Evolutionary conservation across 2,329 filamentous ascomycete genomes (phyloP).

Genomic region (Eutypa lata): DNA sequence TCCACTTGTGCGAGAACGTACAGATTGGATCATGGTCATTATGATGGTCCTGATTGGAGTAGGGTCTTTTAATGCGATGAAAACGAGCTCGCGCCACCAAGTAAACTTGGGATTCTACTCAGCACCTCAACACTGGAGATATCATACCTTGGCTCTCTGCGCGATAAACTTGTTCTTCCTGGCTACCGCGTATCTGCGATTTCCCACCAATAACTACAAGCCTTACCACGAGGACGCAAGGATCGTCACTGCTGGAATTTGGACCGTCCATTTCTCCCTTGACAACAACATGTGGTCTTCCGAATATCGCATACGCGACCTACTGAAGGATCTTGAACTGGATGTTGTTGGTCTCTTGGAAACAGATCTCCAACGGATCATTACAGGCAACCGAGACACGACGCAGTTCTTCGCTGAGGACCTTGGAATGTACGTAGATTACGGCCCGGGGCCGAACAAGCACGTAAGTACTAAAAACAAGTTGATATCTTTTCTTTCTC

Average conservation of each 20-base stretch:
- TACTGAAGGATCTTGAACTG: slow-evolving; percentile 91
- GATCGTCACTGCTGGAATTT: slow-evolving; percentile 89
- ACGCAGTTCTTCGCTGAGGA: slow-evolving; percentile 95
- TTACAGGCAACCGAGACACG: slow-evolving; percentile 97
- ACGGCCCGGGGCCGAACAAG: slow-evolving; percentile 95
- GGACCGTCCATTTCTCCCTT: slow-evolving; percentile 97
- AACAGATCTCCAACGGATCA: slow-evolving; percentile 91
- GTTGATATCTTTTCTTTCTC: too few species aligned
- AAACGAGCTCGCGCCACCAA: slow-evolving; percentile 42
- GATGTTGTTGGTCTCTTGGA: slow-evolving; percentile 95
- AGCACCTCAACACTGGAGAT: slow-evolving; percentile 46
- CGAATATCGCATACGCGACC: slow-evolving; percentile 86
- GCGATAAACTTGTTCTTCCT: slow-evolving; percentile 77
- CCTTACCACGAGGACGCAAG: slow-evolving; percentile 88
- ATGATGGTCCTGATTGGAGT: slow-evolving; percentile 83
- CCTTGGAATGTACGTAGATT: slow-evolving; percentile 98
- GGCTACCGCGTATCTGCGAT: slow-evolving; percentile 80
- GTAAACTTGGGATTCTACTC: slow-evolving; percentile 30
- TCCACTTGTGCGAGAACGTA: slow-evolving; percentile 86
- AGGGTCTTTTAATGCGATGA: slow-evolving; percentile 73
- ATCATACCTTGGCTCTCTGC: slow-evolving; percentile 58
- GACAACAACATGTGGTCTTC: slow-evolving; percentile 99
- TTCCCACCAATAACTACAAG: slow-evolving; percentile 87
- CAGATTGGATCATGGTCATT: slow-evolving; percentile 88
- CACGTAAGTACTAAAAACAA: too few species aligned